Evolutionary conservation across 1,284 basidiomycete genomes (phyloP).

Genomic region (Naganishia sp.): DNA sequence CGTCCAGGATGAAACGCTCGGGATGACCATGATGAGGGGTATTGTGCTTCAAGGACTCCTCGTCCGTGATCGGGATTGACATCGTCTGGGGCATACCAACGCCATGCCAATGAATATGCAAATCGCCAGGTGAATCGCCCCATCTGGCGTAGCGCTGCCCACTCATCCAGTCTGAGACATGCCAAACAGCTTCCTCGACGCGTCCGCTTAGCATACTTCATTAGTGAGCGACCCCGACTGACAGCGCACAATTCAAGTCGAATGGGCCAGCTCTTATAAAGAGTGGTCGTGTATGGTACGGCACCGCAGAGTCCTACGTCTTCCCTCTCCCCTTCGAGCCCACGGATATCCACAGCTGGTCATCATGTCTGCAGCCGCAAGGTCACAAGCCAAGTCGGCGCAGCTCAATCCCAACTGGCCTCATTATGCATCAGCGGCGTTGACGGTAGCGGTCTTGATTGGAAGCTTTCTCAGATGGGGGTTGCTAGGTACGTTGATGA

Average conservation of each 20-base stretch:
- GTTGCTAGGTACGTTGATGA: conserved; percentile 46
- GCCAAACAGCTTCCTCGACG: neutral
- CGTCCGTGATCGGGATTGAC: too few relatives aligned
- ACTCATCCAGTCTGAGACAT: neutral
- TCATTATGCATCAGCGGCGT: conserved; percentile 52
- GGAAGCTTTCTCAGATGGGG: conserved; percentile 52
- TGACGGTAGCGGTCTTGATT: conserved; percentile 48
- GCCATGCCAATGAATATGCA: too few relatives aligned
- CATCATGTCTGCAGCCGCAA: conserved; percentile 29
- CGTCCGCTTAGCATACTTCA: neutral
- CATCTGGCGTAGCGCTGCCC: too few relatives aligned
- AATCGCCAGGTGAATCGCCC: too few relatives aligned
- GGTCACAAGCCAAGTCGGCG: conserved; percentile 33
- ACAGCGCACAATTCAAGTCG: too few relatives aligned
- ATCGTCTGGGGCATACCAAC: too few relatives aligned
- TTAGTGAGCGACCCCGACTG: too few relatives aligned
- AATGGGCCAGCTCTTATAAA: too few relatives aligned
- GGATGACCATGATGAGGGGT: too few relatives aligned
- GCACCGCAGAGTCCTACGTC: neutral
- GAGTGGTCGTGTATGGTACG: too few relatives aligned
- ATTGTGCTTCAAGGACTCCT: too few relatives aligned
- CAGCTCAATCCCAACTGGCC: conserved; percentile 53
- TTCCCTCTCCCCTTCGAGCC: neutral
- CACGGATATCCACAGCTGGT: neutral
- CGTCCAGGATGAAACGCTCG: too few relatives aligned